phyloP scores from a whole-genome alignment of 768 basidiomycete genomes.

The Auricularia sp. region DNA sequence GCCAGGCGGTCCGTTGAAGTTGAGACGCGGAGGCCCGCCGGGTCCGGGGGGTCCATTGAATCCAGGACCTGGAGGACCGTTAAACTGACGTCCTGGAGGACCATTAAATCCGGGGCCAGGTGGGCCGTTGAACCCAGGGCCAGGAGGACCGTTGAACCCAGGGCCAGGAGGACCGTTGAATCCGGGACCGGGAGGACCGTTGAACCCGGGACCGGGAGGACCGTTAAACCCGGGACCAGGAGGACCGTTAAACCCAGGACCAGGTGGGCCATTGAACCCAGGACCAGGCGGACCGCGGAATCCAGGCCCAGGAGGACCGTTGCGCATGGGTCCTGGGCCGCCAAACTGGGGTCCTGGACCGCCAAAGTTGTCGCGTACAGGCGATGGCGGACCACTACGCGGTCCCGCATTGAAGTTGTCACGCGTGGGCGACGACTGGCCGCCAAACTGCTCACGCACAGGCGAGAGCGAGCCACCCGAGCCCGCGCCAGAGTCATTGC shows the following conservation, averaged over 20 bases:
- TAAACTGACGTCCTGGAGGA: background rate
- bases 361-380: background rate
- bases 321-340: background rate
- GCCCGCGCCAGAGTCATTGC: background rate
- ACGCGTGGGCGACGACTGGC: background rate
- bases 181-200: background rate
- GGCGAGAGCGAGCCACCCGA: background rate
- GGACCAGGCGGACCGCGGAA: background rate
- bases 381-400: background rate
- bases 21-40: background rate
- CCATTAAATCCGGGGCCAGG: background rate
- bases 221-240: background rate
- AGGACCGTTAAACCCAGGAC: background rate
- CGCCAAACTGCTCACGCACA: no score
- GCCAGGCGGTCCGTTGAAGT: background rate
- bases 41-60: background rate
- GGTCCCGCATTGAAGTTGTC: background rate
- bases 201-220: background rate
- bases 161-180: background rate
- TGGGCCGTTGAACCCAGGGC: background rate
- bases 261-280: background rate
- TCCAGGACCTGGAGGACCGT: background rate
- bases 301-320: background rate
- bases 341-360: background rate
- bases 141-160: background rate